Evolutionary conservation across 768 basidiomycete species (phyloP).

Genomic region (Trichaptum fuscoviolaceum): DNA sequence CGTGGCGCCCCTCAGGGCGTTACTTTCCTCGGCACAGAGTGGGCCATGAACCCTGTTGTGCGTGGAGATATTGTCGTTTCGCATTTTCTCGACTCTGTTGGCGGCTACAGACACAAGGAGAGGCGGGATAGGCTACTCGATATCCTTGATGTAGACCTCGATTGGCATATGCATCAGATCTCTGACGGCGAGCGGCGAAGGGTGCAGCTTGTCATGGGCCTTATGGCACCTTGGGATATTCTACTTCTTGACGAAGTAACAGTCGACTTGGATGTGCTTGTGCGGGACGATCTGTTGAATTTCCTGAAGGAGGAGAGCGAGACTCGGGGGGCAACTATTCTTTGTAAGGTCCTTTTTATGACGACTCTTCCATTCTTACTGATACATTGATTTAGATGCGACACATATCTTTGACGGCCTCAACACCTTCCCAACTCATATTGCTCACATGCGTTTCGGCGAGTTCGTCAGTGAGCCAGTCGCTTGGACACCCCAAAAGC

Average conservation of each 20-base stretch:
- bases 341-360: constrained; percentile 51
- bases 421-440: constrained; percentile 85
- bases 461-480: constrained; percentile 60
- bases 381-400: constrained; percentile 53
- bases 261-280: constrained; percentile 94
- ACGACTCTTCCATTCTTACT: constrained; percentile 2
- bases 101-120: constrained; percentile 90
- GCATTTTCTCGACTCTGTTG: constrained; percentile 95
- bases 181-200: constrained; percentile 93
- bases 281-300: constrained; percentile 82
- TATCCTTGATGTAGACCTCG: constrained; percentile 90
- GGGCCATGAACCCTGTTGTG: constrained; percentile 98
- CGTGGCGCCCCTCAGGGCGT: constrained; percentile 77
- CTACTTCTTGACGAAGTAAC: constrained; percentile 95
- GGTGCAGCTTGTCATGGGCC: constrained; percentile 92
- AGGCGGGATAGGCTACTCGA: constrained; percentile 81
- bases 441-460: constrained; percentile 89
- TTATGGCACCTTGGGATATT: constrained; percentile 94
- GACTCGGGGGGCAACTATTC: constrained; percentile 74
- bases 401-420: constrained; percentile 98
- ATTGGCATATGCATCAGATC: constrained; percentile 95
- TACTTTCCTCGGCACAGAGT: constrained; percentile 91
- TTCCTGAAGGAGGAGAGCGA: constrained; percentile 85
- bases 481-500: constrained; percentile 50
- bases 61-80: constrained; percentile 88